Percentiles rank a stretch among this genome's conserved stretches.
Conservation (phyloP, 2,329 filamentous ascomycete species). For the Penicillium griseofulvum region DNA sequence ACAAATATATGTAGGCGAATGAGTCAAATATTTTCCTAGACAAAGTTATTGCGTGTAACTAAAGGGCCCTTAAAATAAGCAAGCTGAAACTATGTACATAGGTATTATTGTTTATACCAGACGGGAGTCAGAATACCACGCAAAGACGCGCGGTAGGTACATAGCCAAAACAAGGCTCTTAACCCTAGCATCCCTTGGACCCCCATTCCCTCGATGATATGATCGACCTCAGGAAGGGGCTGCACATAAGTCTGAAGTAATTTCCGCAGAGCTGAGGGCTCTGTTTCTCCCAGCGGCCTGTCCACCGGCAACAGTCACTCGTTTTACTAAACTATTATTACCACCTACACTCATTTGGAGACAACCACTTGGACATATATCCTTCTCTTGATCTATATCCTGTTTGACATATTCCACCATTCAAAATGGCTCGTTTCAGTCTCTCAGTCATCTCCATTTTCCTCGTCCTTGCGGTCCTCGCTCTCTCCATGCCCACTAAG, state of each 20-base stretch:
- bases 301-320: slow-evolving; percentile 1
- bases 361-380: slow-evolving; percentile 9
- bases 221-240: slow-evolving; percentile 10
- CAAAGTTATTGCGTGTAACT: neutral
- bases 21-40: neutral
- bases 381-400: slow-evolving; percentile 3
- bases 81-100: neutral
- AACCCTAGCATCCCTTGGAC: neutral
- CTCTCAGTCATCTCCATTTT: slow-evolving; percentile 30
- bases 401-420: neutral
- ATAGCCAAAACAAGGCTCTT: neutral
- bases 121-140: neutral
- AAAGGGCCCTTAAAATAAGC: neutral
- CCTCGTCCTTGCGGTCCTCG: slow-evolving; percentile 30
- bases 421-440: slow-evolving; percentile 34
- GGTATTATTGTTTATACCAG: neutral
- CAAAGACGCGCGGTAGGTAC: neutral
- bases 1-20: neutral
- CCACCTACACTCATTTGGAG: slow-evolving; percentile 12
- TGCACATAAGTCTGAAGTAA: slow-evolving; percentile 13
- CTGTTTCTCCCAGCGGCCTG: neutral
- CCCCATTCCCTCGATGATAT: slow-evolving; percentile 2
- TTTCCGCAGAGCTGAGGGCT: neutral
- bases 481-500: slow-evolving; percentile 30
- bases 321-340: slow-evolving; percentile 2